Base-by-base conservation (phyloP, 805 yeast species). In the Zygoascus biomembranicola region DNA sequence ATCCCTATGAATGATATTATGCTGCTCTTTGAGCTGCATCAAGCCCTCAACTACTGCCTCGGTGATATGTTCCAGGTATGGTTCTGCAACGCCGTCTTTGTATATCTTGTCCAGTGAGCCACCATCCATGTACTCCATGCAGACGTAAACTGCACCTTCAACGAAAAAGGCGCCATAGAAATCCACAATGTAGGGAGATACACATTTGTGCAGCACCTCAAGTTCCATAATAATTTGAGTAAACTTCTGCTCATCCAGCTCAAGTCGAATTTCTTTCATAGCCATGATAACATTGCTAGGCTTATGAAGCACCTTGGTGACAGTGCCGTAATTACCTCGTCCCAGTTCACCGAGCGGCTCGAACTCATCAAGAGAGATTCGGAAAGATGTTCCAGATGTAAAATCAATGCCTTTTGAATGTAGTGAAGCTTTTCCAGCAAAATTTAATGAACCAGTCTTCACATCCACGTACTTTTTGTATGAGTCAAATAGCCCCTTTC, bases 61-160 rank as follows among this genome's bases (percentile, higher is more conserved):
- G 3, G 96, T 80, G 47, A 90, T 84, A 61, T 78, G 81, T 2
- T 95, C 95, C 54, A 92, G 73, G 58, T 85, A 84, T 6, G 82
- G 79, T 66, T 92, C 99, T 58, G 84, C 85, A 32, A 86, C 74
- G 43, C 90, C 89, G n/a, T 73, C 73, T 2, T 82, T 85, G 68
- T 90, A 92, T 14, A 90, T 76, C 64, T 86, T 87, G 69, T 92
- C 97, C 55, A 92, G 72, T 0, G 97, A 88, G 0, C 97, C 96
- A 48, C 96, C 97, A 68, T 89, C 95, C 99, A 92, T 92, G 68
- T 83, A 88, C 71, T 92, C 99, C 79, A 92, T 92, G 71, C 98
- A 94, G 88, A 92, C 89, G 71, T 90, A 94, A 28, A 92, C 99
- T 0, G 97, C 96, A 47, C 97, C 97, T 70, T 94, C 99, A 32